Percentiles rank a stretch among this genome's conserved stretches.
These are phyloP conservation scores for Tetradesmus lagerheimii DNA, from an alignment of 139 green algal genomes.

Conservation along the genomic window DNA sequence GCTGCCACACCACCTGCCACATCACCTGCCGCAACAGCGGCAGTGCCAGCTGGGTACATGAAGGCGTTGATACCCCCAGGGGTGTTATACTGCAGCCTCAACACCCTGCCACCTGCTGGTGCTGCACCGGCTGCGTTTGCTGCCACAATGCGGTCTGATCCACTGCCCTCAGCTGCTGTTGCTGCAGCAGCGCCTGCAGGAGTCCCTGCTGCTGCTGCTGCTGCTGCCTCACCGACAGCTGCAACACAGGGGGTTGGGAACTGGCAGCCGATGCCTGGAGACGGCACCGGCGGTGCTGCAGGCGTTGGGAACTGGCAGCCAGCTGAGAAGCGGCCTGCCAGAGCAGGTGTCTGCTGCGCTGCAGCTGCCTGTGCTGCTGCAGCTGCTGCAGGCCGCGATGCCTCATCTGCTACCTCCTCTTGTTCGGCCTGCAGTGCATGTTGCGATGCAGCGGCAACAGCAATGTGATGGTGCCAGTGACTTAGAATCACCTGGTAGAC, in stretches of 20 bases:
- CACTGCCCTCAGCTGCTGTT: background rate
- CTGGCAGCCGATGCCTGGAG: constrained; percentile 35
- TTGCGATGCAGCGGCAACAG: background rate
- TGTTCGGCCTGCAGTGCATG: background rate
- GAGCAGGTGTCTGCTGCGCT: background rate
- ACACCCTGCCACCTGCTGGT: background rate
- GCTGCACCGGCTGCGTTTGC: background rate
- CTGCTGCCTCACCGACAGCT: background rate
- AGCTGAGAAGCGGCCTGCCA: background rate
- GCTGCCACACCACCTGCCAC: background rate
- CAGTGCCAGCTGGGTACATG: constrained; percentile 27
- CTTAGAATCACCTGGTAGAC: too few relatives aligned
- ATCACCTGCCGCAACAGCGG: background rate
- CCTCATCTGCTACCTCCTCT: background rate
- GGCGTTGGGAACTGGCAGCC: constrained; percentile 31
- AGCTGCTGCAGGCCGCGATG: background rate
- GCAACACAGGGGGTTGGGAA: constrained; percentile 34
- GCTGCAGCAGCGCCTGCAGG: background rate
- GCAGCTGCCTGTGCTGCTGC: constrained; percentile 20
- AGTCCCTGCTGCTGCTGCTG: background rate
- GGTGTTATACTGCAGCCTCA: background rate
- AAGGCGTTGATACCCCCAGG: constrained; percentile 34
- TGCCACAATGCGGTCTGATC: background rate
- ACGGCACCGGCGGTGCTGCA: background rate
- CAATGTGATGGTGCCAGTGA: too few relatives aligned